Conservation (phyloP, 805 yeast species). For the Saturnispora kantuleensis region DNA sequence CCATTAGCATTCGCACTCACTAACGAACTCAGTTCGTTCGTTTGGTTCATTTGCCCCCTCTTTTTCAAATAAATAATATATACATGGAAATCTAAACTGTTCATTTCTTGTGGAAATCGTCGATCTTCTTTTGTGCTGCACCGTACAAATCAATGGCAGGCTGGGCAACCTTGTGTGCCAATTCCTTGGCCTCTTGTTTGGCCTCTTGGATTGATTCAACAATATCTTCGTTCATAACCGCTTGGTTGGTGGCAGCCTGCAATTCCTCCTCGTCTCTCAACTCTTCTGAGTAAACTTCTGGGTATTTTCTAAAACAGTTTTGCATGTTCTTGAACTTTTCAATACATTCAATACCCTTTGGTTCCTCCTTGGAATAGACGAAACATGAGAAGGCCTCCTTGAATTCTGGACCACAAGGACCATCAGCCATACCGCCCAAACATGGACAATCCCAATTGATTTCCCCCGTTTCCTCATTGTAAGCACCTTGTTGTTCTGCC, state of each 20-base stretch:
- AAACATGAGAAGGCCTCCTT: conserved; percentile 92
- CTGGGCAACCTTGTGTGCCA: conserved; percentile 1
- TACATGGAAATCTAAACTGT: neutral
- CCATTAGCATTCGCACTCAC: no score
- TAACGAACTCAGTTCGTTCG: no score
- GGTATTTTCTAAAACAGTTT: conserved; percentile 83
- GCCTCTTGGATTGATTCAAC: conserved; percentile 17
- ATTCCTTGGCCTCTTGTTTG: conserved; percentile 15
- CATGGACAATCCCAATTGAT: conserved; percentile 99
- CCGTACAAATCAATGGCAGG: conserved; percentile 12
- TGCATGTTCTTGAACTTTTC: conserved; percentile 89
- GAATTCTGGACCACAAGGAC: conserved; percentile 96
- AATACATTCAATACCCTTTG: conserved; percentile 93
- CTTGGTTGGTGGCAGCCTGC: conserved; percentile 13
- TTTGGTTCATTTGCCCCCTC: neutral
- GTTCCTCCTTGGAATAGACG: conserved; percentile 87
- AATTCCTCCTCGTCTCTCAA: conserved; percentile 65
- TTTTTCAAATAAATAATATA: neutral
- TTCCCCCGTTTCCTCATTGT: conserved; percentile 94
- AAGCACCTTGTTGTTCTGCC: conserved; percentile 55
- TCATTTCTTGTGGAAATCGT: conserved; percentile 12
- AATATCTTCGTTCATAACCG: conserved; percentile 14
- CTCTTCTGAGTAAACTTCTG: conserved; percentile 90
- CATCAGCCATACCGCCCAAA: conserved; percentile 97
- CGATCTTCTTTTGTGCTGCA: conserved; percentile 14